These are phyloP conservation scores for Collybiopsis luxurians DNA, from an alignment of 768 basidiomycete genomes.

Conservation along the genomic window DNA sequence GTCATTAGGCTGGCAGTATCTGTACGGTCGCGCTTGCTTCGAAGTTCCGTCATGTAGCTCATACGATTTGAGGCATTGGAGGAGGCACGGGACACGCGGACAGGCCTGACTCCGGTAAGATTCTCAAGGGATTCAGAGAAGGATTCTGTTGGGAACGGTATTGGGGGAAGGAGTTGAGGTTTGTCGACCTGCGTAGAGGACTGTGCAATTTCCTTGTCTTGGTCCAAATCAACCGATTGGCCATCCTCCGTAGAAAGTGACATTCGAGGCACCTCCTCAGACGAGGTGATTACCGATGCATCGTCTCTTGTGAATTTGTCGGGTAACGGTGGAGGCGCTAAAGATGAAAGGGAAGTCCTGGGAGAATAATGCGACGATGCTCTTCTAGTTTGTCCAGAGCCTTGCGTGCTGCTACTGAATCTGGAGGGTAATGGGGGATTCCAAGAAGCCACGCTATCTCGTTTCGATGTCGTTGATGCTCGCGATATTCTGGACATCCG, in stretches of 20 bases:
- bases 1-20: conserved; percentile 93
- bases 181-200: background rate
- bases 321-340: conserved; percentile 34
- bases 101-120: conserved; percentile 35
- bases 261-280: conserved; percentile 63
- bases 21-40: conserved; percentile 78
- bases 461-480: conserved; percentile 21
- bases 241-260: conserved; percentile 78
- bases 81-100: conserved; percentile 42
- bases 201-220: conserved; percentile 30
- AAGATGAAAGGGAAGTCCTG: conserved; percentile 47
- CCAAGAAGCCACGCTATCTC: conserved; percentile 53
- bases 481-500: conserved; percentile 5
- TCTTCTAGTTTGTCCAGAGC: conserved; percentile 35
- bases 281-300: conserved; percentile 1
- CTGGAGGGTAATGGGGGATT: conserved; percentile 47
- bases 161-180: conserved; percentile 71
- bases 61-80: conserved; percentile 58
- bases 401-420: conserved; percentile 63
- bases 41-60: conserved; percentile 79
- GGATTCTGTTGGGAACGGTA: conserved; percentile 75
- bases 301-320: conserved; percentile 28
- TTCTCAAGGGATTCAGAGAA: conserved; percentile 76
- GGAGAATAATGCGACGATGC: conserved; percentile 43
- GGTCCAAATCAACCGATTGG: conserved; percentile 57